These are phyloP conservation scores for Solanum paucissectum DNA, from an alignment of 257 asterid species.

Conservation along the genomic window DNA sequence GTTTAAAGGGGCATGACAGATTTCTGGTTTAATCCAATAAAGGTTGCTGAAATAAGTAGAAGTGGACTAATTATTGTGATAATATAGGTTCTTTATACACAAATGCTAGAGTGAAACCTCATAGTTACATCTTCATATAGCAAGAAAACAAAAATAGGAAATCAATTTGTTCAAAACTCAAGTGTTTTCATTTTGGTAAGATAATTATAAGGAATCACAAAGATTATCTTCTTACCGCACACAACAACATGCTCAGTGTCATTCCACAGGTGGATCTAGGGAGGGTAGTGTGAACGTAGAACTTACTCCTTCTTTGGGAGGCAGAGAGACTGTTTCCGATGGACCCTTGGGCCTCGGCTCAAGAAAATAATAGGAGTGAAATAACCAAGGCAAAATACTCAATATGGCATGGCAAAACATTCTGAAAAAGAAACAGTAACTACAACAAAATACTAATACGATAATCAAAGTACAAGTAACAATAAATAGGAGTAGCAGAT, in stretches of 20 bases:
- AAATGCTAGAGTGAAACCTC: not conserved
- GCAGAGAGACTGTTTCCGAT: not conserved
- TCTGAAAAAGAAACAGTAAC: not conserved
- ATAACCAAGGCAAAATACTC: not conserved
- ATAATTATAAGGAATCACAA: not conserved
- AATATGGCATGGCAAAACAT: not conserved
- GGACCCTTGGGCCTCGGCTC: not conserved
- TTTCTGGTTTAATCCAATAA: not conserved
- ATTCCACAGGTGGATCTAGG: not conserved
- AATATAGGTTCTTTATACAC: not conserved
- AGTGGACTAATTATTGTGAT: not conserved
- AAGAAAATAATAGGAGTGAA: not conserved
- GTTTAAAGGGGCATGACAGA: not conserved
- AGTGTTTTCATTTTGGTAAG: not conserved
- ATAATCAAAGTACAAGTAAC: not conserved
- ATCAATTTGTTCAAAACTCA: not conserved
- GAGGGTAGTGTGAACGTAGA: not conserved
- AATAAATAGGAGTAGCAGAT: not conserved
- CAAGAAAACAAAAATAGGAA: not conserved
- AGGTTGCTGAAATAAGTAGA: not conserved
- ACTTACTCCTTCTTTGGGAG: not conserved
- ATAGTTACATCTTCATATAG: not conserved
- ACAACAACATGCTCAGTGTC: not conserved
- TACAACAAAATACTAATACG: not conserved
- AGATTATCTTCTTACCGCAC: conserved; percentile 37